Conservation (phyloP, 345 rosid species). For the Cardiospermum halicacabum region DNA sequence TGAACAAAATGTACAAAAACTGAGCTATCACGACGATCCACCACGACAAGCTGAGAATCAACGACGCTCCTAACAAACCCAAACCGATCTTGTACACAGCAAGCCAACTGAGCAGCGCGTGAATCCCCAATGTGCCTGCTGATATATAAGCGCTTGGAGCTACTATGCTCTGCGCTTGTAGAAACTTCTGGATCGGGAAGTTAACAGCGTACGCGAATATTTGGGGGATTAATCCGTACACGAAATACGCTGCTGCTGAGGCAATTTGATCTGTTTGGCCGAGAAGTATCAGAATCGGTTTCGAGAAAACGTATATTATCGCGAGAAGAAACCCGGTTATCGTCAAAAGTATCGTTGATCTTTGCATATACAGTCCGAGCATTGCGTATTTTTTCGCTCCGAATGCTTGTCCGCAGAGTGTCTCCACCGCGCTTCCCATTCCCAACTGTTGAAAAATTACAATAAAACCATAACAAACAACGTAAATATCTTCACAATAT, state of each 20-base stretch:
- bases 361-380: constrained; percentile 59
- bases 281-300: constrained; percentile 39
- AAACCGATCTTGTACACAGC: constrained; percentile 35
- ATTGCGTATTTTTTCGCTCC: constrained; percentile 49
- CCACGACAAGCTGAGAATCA: constrained; percentile 53
- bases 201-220: constrained; percentile 53
- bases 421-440: constrained; percentile 76
- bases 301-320: constrained; percentile 43
- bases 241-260: constrained; percentile 50
- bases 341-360: constrained; percentile 48
- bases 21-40: constrained; percentile 53
- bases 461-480: no score
- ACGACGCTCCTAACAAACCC: constrained; percentile 49
- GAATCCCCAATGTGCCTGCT: constrained; percentile 28
- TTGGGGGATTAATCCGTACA: constrained; percentile 57
- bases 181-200: constrained; percentile 60
- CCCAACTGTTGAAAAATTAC: constrained; percentile 30
- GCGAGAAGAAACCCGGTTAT: constrained; percentile 41
- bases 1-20: constrained; percentile 36
- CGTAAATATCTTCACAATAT: not conserved
- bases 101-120: constrained; percentile 43
- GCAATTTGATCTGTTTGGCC: constrained; percentile 54
- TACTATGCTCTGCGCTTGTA: constrained; percentile 58
- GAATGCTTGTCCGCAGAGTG: constrained; percentile 68
- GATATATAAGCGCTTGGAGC: constrained; percentile 59